phyloP scores from a whole-genome alignment of 306 rosid genomes.

The Vicia faba region DNA sequence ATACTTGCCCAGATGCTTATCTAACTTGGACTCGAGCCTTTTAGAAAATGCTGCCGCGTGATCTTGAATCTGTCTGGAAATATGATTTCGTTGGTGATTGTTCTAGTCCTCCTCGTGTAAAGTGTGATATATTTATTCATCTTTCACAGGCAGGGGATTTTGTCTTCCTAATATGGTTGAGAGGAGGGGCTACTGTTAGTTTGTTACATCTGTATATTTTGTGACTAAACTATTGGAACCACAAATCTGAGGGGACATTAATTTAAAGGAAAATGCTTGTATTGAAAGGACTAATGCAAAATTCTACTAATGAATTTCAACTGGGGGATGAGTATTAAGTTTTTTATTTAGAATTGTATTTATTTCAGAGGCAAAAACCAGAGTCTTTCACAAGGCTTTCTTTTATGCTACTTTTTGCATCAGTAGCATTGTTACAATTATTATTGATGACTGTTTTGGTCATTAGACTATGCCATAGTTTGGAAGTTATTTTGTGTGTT shows the following conservation, averaged over 20 bases:
- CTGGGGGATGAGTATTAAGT: background rate
- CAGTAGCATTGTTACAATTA: background rate
- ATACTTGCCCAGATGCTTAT: background rate
- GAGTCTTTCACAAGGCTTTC: background rate
- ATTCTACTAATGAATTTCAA: background rate
- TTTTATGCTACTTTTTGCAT: conserved; percentile 30
- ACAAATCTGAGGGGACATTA: background rate
- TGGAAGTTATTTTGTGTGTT: too few species aligned
- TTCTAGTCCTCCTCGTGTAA: background rate
- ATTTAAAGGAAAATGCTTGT: conserved; percentile 6
- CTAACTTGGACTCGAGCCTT: conserved; percentile 25
- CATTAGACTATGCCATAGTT: too few species aligned
- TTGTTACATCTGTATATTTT: conserved; percentile 3
- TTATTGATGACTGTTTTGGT: too few species aligned
- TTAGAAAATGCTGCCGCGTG: conserved; percentile 29
- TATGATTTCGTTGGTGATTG: background rate
- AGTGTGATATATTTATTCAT: background rate
- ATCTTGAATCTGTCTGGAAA: conserved; percentile 16
- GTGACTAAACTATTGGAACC: conserved; percentile 5
- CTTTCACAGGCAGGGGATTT: background rate
- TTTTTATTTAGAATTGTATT: background rate
- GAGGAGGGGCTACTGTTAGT: conserved; percentile 2
- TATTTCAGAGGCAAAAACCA: background rate
- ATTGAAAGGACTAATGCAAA: background rate
- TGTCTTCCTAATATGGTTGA: conserved; percentile 19